Percentiles rank a stretch among this genome's conserved stretches.
Evolutionary conservation across 1,284 basidiomycete species (phyloP).

Genomic region (Schizophyllum amplum): DNA sequence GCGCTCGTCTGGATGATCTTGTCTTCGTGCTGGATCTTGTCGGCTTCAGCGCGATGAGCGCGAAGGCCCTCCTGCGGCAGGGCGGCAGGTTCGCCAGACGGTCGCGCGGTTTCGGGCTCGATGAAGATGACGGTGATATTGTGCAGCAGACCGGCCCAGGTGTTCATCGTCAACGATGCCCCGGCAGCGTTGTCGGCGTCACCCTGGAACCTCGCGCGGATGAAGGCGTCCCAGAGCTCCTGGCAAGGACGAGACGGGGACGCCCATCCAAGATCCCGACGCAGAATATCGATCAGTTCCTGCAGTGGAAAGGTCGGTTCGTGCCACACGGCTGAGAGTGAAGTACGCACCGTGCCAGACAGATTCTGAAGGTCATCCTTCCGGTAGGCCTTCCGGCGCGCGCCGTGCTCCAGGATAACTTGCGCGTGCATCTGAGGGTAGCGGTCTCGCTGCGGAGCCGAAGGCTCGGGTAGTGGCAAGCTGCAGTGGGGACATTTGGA

Average conservation of each 20-base stretch:
- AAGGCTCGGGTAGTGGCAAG: too few species aligned
- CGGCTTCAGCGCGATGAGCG: too few species aligned
- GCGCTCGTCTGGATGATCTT: too few species aligned
- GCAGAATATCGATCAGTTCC: neutral
- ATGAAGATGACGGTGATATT: neutral
- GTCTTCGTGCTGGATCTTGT: too few species aligned
- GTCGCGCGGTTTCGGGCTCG: neutral
- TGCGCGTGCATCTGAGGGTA: neutral
- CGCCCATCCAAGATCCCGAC: neutral
- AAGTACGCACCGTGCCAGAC: neutral
- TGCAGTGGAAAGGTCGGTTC: neutral
- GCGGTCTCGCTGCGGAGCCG: neutral
- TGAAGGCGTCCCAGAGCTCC: neutral
- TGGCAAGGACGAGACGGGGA: neutral
- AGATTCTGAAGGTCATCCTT: neutral
- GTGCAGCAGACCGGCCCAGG: neutral
- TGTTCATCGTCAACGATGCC: neutral
- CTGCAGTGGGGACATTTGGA: neutral
- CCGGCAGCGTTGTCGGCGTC: neutral
- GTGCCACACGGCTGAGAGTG: neutral
- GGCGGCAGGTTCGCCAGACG: neutral
- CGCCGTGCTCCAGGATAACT: neutral
- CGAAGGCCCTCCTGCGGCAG: neutral
- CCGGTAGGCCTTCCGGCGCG: neutral
- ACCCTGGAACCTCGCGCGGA: neutral